These are phyloP conservation scores for Chalciporus chontae DNA, from an alignment of 768 basidiomycete genomes.

Conservation along the genomic window DNA sequence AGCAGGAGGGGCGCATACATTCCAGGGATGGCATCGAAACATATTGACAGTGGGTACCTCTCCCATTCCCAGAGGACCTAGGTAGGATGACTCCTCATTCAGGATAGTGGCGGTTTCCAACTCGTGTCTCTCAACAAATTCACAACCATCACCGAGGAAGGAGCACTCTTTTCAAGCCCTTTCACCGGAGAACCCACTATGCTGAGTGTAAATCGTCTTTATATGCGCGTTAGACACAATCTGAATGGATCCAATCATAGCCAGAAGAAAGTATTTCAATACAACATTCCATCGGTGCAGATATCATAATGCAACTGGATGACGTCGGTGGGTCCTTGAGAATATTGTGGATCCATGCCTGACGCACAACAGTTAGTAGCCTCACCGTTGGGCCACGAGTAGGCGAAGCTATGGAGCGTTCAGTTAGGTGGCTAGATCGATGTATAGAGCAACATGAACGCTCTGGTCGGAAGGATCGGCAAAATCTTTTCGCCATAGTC, in stretches of 20 bases:
- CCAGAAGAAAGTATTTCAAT: constrained; percentile 90
- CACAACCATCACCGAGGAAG: constrained; percentile 83
- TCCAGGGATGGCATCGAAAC: constrained; percentile 87
- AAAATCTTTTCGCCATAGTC: constrained; percentile 90
- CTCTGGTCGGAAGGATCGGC: constrained; percentile 59
- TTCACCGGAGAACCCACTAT: constrained; percentile 87
- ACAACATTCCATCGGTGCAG: constrained; percentile 87
- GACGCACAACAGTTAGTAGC: constrained; percentile 57
- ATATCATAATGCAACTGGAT: constrained; percentile 94
- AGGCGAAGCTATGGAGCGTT: constrained; percentile 83
- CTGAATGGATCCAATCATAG: constrained; percentile 33
- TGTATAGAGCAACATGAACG: constrained; percentile 74
- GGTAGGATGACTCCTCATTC: background rate
- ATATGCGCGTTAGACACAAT: background rate
- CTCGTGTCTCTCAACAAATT: constrained; percentile 83
- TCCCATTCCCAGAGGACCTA: background rate
- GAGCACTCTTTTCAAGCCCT: constrained; percentile 79
- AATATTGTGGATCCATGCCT: background rate
- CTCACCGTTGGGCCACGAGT: constrained; percentile 79
- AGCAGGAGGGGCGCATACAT: constrained; percentile 83
- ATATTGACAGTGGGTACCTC: constrained; percentile 64
- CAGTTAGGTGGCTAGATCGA: constrained; percentile 86
- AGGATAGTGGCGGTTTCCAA: constrained; percentile 93
- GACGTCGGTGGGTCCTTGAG: constrained; percentile 66
- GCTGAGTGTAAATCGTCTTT: constrained; percentile 59